Evolutionary conservation across 2,329 filamentous ascomycete genomes (phyloP), one percentile per base, ranked within the genome.

Genomic region (Alternaria metachromatica): DNA sequence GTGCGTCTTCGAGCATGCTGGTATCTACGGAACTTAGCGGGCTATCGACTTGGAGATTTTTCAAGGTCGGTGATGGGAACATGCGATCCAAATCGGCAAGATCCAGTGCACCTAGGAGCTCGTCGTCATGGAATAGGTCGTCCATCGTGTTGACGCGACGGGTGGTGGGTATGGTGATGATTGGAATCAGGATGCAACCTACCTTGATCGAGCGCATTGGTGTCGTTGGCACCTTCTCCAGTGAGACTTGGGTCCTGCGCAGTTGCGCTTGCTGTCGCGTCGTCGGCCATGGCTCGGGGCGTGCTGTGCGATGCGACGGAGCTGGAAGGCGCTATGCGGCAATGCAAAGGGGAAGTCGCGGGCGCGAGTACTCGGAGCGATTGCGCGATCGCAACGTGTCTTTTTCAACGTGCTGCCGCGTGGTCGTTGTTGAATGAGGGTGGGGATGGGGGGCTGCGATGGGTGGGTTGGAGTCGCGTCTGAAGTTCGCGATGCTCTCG

Each of bases 1-100:
- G 65, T 10, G 72, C 23, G 46, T 76, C 78, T 37, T 79, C 73
- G 53, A 71, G 65, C 74, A 92, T 92, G 66, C 88, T 85, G 46
- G 90, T 81, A 82, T 92, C 90, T 89, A 48, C 26, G 7, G n/a
- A 43, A 20, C 43, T 69, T 58, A 66, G 57, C 43, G 25, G 25
- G 15, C 37, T 55, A 23, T 13, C 20, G 6, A 21, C 23, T 37
- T 20, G n/a, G 41, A 26, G 15, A 12, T 5, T 12, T 30, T 25
- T 9, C 10, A 7, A 23, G 15, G 23, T 4, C 11, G 45, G 33
- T 26, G 25, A 11, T 18, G 20, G 26, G 8, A 20, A 44, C 43
- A n/a, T 13, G 33, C 44, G 45, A 46, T 55, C 15, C 20, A 50
- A 15, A 20, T 41, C 57, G 37, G 55, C 30, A 23, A 45, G 20